Conservation (phyloP, 257 asterid species). For the Eustoma russellianum region DNA sequence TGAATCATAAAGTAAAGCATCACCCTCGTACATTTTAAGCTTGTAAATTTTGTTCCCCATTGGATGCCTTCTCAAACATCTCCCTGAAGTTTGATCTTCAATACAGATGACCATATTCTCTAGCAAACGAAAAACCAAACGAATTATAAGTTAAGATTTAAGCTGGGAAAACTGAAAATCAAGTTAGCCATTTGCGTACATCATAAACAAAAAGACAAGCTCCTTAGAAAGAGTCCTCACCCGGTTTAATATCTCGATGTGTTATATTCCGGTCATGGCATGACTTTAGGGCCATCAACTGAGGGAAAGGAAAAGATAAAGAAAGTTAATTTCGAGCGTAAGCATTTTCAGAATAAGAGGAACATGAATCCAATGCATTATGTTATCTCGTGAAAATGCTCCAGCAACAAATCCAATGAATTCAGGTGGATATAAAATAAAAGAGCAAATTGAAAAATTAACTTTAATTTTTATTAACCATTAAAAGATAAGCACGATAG, state of each 20-base stretch:
- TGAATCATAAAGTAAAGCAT: slow-evolving; percentile 3
- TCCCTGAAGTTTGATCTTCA: slow-evolving; percentile 65
- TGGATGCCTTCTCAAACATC: slow-evolving; percentile 73
- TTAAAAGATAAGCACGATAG: too few species aligned
- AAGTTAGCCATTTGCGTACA: background rate
- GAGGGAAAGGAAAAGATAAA: slow-evolving; percentile 19
- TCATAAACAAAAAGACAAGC: background rate
- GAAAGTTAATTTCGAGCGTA: slow-evolving; percentile 11
- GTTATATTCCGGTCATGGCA: slow-evolving; percentile 94
- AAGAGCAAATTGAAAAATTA: too few species aligned
- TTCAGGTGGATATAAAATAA: too few species aligned
- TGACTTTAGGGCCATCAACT: slow-evolving; percentile 87
- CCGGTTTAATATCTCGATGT: slow-evolving; percentile 97
- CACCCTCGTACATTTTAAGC: slow-evolving; percentile 47
- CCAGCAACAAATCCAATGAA: too few species aligned
- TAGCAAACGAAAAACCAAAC: slow-evolving; percentile 21
- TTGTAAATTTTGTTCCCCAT: slow-evolving; percentile 49
- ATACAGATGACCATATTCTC: slow-evolving; percentile 98
- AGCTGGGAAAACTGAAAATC: background rate
- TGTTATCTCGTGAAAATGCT: background rate
- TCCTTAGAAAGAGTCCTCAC: slow-evolving; percentile 26
- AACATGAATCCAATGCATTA: background rate
- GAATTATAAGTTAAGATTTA: slow-evolving; percentile 17
- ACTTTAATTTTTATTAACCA: too few species aligned
- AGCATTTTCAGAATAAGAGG: background rate